Percentiles rank a stretch among this genome's conserved stretches.
phyloP scores from a whole-genome alignment of 768 basidiomycete genomes.

The Dentipellis fragilis region DNA sequence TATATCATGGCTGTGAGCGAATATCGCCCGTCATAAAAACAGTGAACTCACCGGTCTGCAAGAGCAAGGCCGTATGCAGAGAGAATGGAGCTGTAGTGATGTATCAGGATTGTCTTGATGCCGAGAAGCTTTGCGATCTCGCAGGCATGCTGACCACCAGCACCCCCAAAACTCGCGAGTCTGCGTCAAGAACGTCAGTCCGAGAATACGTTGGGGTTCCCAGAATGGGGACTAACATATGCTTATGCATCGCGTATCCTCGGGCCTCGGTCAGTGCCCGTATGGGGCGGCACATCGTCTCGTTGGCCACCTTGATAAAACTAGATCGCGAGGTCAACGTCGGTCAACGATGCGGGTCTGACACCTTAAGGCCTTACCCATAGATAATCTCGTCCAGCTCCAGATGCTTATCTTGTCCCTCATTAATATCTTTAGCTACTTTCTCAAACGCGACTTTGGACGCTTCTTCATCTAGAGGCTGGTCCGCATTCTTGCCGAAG shows the following conservation, averaged over 20 bases:
- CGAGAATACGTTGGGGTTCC: not conserved
- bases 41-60: slow-evolving; percentile 51
- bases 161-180: slow-evolving; percentile 81
- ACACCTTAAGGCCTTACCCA: slow-evolving; percentile 40
- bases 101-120: slow-evolving; percentile 81
- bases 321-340: slow-evolving; percentile 26
- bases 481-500: slow-evolving; percentile 83
- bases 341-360: not conserved
- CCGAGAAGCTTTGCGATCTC: slow-evolving; percentile 83
- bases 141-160: slow-evolving; percentile 88
- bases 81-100: slow-evolving; percentile 85
- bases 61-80: slow-evolving; percentile 92
- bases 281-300: slow-evolving; percentile 93
- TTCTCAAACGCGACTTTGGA: slow-evolving; percentile 57
- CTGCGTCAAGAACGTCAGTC: slow-evolving; percentile 25
- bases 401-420: slow-evolving; percentile 41
- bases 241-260: slow-evolving; percentile 74
- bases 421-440: slow-evolving; percentile 64
- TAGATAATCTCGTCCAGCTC: slow-evolving; percentile 80
- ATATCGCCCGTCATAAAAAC: not conserved
- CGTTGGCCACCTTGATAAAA: slow-evolving; percentile 93
- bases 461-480: slow-evolving; percentile 71
- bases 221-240: slow-evolving; percentile 32
- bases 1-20: too few species aligned
- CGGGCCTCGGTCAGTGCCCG: slow-evolving; percentile 84